Conservation (phyloP, 768 basidiomycete genomes). For the Termitomyces sp. region DNA sequence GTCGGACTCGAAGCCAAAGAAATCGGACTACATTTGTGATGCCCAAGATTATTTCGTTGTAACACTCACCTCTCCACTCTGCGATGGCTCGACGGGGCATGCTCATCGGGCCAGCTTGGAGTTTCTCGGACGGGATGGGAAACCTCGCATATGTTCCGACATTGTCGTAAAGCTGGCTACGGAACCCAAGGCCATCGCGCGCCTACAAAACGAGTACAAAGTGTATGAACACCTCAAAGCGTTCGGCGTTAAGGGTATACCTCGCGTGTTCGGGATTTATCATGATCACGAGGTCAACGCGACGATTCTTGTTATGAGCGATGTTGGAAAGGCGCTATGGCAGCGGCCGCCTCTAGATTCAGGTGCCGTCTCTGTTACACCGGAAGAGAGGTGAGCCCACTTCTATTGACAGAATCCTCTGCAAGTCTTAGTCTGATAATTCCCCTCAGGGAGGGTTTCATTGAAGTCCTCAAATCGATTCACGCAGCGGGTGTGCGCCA, state of each 20-base stretch:
- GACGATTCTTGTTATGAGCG: conserved; percentile 15
- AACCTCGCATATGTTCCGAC: background rate
- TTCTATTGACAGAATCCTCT: background rate
- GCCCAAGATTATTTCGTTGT: conserved; percentile 5
- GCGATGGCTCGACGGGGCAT: conserved; percentile 11
- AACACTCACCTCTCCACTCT: conserved; percentile 4
- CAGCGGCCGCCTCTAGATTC: background rate
- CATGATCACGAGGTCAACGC: conserved; percentile 6
- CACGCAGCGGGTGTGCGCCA: conserved; percentile 22
- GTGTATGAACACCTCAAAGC: conserved; percentile 13
- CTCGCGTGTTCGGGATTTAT: conserved; percentile 12
- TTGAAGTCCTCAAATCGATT: conserved; percentile 14
- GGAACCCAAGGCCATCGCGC: background rate
- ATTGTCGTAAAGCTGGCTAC: conserved; percentile 14
- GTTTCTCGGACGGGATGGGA: background rate
- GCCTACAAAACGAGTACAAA: conserved; percentile 13
- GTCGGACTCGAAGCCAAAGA: background rate
- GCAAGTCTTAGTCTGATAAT: background rate
- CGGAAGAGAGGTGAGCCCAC: conserved; percentile 1
- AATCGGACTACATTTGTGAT: background rate
- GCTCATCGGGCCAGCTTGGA: conserved; percentile 9
- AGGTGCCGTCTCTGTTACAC: background rate
- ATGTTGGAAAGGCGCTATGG: conserved; percentile 7
- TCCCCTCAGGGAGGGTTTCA: conserved; percentile 11
- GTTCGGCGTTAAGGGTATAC: conserved; percentile 8